phyloP scores from a whole-genome alignment of 495 filamentous ascomycete genomes.

The Amorphotheca resinae region DNA sequence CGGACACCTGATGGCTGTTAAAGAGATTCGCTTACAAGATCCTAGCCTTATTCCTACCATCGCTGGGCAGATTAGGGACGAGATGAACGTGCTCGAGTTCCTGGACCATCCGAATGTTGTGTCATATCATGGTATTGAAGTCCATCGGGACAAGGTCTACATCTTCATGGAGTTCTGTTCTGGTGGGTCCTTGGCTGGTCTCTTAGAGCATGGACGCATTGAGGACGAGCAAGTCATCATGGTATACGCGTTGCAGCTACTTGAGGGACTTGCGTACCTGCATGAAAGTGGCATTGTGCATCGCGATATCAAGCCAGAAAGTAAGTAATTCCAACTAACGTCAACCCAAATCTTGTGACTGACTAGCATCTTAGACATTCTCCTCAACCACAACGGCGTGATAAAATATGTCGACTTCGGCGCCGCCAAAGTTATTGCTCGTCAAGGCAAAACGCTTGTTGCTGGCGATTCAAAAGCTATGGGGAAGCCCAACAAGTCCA shows the following conservation, averaged over 20 bases:
- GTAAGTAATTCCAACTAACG: too few species aligned
- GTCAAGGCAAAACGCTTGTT: constrained; percentile 78
- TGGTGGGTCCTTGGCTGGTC: constrained; percentile 78
- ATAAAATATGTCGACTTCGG: constrained; percentile 99
- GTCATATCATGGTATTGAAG: constrained; percentile 94
- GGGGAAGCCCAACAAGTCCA: constrained; percentile 70
- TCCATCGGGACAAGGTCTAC: constrained; percentile 95
- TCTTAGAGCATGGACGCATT: constrained; percentile 91
- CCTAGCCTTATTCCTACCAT: constrained; percentile 91
- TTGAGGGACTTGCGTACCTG: constrained; percentile 90
- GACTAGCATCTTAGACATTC: constrained; percentile 49
- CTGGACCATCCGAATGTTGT: constrained; percentile 97
- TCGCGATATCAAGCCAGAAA: constrained; percentile 97
- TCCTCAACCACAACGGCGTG: constrained; percentile 93
- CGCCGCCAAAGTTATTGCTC: constrained; percentile 91
- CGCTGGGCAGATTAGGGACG: constrained; percentile 84
- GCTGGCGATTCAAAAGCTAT: constrained; percentile 41
- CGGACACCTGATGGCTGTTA: constrained; percentile 94
- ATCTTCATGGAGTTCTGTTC: constrained; percentile 99
- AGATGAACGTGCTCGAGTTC: constrained; percentile 91
- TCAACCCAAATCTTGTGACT: constrained; percentile 11
- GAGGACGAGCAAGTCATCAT: constrained; percentile 97
- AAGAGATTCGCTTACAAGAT: constrained; percentile 95
- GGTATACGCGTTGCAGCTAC: constrained; percentile 91
- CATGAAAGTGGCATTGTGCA: constrained; percentile 85